Base-by-base conservation (phyloP, 169 alveolate genomes). In the Plasmodium sp. region DNA sequence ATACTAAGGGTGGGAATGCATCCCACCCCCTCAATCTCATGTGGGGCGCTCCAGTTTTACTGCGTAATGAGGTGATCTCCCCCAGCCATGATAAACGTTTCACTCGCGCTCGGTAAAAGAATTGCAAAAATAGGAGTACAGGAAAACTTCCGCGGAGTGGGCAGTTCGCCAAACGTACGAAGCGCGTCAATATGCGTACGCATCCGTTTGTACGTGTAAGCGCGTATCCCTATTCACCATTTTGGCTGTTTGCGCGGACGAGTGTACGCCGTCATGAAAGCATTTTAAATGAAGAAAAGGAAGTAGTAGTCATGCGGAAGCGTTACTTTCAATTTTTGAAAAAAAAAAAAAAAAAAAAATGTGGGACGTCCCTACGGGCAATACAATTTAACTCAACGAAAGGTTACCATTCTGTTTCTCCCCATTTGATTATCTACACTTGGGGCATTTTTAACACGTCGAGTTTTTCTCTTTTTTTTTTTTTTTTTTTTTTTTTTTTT, bases 61-160 rank as follows among this genome's bases (percentile, higher is more conserved):
- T 84, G 92, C 6, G 92, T 84, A 84, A 84, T 84, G 39, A 22
- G 39, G 67, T 45, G n/a, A 62, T 27, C 22, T 18, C 41, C n/a
- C 80, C 14, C 67, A 34, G 43, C 91, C 91, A 56, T 83, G 58
- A 83, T 83, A 83, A 41, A 58, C 14, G 36, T 80, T 80, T 14
- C 22, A 6, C 74, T 56, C 43, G 5, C 22, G 72, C 43, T 67
- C 3, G 39, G 77, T 67, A 18, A 22, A 67, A 22, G 39, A 67
- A 51, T 51, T 51, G 36, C 27, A 33, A 10, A 36, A 83, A 62
- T 83, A 22, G 5, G 77, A 67, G n/a, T 67, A 67, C 33, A 67
- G 77, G 77, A 67, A 67, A 67, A 4, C 43, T 22, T 67, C 14
- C 14, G 39, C 27, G 16, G 9, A 9, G 33, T 5, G 39, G 41